These are phyloP conservation scores for Neofusicoccum parvum DNA, from an alignment of 2,329 filamentous ascomycete species.

Conservation along the genomic window DNA sequence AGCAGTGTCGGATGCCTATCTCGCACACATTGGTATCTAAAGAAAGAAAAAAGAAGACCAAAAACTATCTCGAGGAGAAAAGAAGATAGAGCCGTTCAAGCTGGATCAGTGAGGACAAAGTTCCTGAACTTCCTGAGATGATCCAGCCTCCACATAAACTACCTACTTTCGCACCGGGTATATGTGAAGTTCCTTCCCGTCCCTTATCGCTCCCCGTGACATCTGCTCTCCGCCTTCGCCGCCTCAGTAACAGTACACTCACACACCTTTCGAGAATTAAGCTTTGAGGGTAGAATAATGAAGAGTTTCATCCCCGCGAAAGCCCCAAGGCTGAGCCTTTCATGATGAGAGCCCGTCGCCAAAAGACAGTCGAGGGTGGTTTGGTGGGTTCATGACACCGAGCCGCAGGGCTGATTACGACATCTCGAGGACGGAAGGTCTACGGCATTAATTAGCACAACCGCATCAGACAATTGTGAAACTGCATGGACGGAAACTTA, in stretches of 20 bases:
- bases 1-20: too few relatives aligned
- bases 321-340: background rate
- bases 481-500: constrained; percentile 23
- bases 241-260: background rate
- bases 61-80: background rate
- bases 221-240: background rate
- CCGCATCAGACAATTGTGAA: background rate
- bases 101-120: background rate
- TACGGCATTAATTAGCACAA: background rate
- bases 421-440: constrained; percentile 16
- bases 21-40: background rate
- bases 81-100: background rate
- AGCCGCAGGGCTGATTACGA: background rate
- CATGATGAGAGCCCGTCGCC: background rate
- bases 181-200: background rate
- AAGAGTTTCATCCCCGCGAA: background rate
- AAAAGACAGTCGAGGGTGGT: background rate
- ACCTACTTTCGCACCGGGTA: background rate
- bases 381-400: background rate
- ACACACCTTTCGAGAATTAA: background rate
- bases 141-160: background rate
- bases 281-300: background rate
- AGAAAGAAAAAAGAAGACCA: background rate
- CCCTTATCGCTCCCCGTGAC: too few relatives aligned
- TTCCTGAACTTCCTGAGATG: background rate